Conservation (phyloP, 2,329 filamentous ascomycete genomes). For the Exophiala sideris region DNA sequence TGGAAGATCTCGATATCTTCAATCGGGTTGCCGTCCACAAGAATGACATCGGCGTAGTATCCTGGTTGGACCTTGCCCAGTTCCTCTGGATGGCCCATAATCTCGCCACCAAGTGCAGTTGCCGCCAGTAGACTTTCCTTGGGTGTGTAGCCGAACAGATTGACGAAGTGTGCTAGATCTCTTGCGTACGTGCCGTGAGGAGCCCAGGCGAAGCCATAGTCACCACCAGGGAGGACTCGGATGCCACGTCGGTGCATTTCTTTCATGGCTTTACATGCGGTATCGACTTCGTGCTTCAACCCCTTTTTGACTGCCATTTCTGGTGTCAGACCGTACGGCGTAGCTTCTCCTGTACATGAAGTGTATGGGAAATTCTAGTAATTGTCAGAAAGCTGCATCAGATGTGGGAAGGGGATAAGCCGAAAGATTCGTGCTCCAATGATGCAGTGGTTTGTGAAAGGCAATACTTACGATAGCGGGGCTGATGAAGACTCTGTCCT, state of each 20-base stretch:
- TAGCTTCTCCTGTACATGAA: slow-evolving; percentile 5
- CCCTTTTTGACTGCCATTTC: slow-evolving; percentile 11
- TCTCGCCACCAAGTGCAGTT: slow-evolving; percentile 6
- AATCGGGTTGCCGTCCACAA: slow-evolving; percentile 6
- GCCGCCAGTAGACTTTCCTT: slow-evolving; percentile 4
- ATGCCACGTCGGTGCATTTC: slow-evolving; percentile 7
- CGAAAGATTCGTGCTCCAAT: too few relatives aligned
- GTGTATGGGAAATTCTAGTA: slow-evolving; percentile 5
- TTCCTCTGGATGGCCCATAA: slow-evolving; percentile 9
- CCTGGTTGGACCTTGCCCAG: slow-evolving; percentile 11
- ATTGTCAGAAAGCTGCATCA: too few relatives aligned
- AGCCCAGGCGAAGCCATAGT: slow-evolving; percentile 9
- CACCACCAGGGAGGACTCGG: slow-evolving; percentile 6
- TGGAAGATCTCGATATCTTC: slow-evolving; percentile 8
- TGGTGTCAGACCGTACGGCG: slow-evolving; percentile 7
- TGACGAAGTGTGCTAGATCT: slow-evolving; percentile 8
- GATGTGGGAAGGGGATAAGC: too few relatives aligned
- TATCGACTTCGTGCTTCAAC: slow-evolving; percentile 3
- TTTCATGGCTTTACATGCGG: slow-evolving; percentile 6
- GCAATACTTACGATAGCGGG: background rate
- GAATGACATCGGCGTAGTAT: slow-evolving; percentile 11
- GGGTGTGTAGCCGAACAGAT: slow-evolving; percentile 10
- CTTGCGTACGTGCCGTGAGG: slow-evolving; percentile 9
- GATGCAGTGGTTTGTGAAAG: too few relatives aligned
- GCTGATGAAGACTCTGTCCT: slow-evolving; percentile 1